These are phyloP conservation scores for Noccaea bulbosa DNA, from an alignment of 345 rosid species.

Conservation along the genomic window DNA sequence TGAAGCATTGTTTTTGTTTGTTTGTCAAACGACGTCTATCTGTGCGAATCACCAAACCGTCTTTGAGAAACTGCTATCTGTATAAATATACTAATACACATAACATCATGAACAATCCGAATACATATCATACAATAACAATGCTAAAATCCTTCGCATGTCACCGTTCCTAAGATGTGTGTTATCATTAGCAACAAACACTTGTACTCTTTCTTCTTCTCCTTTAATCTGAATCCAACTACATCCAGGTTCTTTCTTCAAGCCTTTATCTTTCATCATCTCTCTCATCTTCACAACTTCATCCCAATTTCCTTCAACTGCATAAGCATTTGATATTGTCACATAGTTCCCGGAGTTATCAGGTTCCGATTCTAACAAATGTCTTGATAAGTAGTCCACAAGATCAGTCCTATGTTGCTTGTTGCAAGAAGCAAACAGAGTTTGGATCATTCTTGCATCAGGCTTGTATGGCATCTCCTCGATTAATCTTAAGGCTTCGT, in stretches of 20 bases:
- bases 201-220: constrained; percentile 49
- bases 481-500: constrained; percentile 48
- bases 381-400: constrained; percentile 46
- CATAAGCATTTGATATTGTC: constrained; percentile 59
- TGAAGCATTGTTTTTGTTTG: too few relatives aligned
- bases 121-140: constrained; percentile 43
- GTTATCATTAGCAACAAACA: constrained; percentile 55
- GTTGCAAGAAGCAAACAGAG: constrained; percentile 51
- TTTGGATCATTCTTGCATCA: constrained; percentile 54
- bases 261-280: constrained; percentile 57
- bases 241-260: constrained; percentile 60
- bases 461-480: constrained; percentile 52
- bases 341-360: constrained; percentile 59
- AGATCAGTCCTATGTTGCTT: constrained; percentile 47
- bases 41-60: too few relatives aligned
- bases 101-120: constrained; percentile 6
- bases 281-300: constrained; percentile 52
- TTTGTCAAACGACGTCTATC: too few relatives aligned
- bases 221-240: constrained; percentile 59
- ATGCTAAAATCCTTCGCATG: constrained; percentile 46
- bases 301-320: constrained; percentile 57
- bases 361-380: constrained; percentile 48
- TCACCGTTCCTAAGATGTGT: constrained; percentile 45
- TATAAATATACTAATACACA: neutral
- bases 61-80: too few relatives aligned